Evolutionary conservation across 129 eudicot species (phyloP).

Genomic region (Saposhnikovia divaricata): DNA sequence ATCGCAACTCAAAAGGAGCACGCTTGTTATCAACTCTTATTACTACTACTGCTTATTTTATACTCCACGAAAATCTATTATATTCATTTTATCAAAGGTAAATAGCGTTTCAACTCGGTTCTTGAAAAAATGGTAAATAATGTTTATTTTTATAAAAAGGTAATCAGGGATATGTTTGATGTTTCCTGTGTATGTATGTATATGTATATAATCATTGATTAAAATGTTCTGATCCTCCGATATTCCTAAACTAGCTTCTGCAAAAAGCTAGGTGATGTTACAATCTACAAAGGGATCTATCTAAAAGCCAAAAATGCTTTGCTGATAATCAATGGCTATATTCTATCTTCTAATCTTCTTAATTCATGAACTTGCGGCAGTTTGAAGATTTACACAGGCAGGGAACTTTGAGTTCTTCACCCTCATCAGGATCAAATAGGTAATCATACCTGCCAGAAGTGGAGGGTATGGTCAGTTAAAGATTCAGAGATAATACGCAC

Average conservation of each 20-base stretch:
- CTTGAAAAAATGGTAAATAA: too few relatives aligned
- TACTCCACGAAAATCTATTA: too few relatives aligned
- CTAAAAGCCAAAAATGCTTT: slow-evolving; percentile 3
- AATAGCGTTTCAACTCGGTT: not conserved
- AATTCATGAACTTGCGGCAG: slow-evolving; percentile 91
- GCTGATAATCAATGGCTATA: slow-evolving; percentile 46
- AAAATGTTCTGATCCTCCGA: not conserved
- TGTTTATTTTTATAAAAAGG: not conserved
- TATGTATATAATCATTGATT: not conserved
- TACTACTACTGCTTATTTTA: too few relatives aligned
- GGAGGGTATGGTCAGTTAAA: not conserved
- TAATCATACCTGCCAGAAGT: slow-evolving; percentile 72
- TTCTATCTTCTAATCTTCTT: slow-evolving; percentile 21
- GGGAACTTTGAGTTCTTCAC: slow-evolving; percentile 92
- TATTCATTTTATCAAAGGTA: not conserved
- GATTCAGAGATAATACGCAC: not conserved
- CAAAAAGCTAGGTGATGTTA: not conserved
- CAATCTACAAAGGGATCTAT: not conserved
- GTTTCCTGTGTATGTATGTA: not conserved
- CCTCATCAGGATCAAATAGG: slow-evolving; percentile 87
- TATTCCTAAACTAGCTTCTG: not conserved
- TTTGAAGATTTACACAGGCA: slow-evolving; percentile 76
- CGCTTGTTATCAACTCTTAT: too few relatives aligned
- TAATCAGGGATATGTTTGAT: not conserved
- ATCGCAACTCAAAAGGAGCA: too few relatives aligned